Conservation (phyloP, 306 rosid species). For the Lathyrus oleraceus region DNA sequence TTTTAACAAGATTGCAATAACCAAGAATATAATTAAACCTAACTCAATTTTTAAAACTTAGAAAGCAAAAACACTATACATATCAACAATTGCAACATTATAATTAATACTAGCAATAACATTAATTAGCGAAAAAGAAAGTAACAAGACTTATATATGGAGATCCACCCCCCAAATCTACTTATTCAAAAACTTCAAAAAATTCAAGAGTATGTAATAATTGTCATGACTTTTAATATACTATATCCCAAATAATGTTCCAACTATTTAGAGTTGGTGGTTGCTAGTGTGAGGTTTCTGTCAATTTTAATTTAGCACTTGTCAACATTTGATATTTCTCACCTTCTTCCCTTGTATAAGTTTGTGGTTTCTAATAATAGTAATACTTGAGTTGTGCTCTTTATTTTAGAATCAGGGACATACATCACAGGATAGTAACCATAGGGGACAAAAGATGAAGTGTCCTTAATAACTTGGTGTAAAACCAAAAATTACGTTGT, state of each 20-base stretch:
- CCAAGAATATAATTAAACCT: not conserved
- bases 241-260: constrained; percentile 1
- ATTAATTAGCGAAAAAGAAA: not conserved
- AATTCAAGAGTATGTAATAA: not conserved
- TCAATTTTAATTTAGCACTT: constrained; percentile 22
- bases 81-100: not conserved
- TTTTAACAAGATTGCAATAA: no score
- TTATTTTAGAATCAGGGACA: not conserved
- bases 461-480: constrained; percentile 12
- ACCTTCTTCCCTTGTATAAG: constrained; percentile 2
- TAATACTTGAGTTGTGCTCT: constrained; percentile 11
- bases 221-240: not conserved
- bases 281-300: constrained; percentile 21
- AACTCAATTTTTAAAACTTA: not conserved
- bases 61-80: not conserved
- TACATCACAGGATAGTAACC: not conserved
- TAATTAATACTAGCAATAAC: not conserved
- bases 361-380: not conserved
- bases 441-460: constrained; percentile 17
- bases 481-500: constrained; percentile 4
- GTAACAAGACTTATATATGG: no score
- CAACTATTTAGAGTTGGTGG: not conserved
- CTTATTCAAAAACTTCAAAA: no score
- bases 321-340: constrained; percentile 15
- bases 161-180: no score